Conservation (phyloP, 805 yeast species). For the Starmerella riodocensis region DNA sequence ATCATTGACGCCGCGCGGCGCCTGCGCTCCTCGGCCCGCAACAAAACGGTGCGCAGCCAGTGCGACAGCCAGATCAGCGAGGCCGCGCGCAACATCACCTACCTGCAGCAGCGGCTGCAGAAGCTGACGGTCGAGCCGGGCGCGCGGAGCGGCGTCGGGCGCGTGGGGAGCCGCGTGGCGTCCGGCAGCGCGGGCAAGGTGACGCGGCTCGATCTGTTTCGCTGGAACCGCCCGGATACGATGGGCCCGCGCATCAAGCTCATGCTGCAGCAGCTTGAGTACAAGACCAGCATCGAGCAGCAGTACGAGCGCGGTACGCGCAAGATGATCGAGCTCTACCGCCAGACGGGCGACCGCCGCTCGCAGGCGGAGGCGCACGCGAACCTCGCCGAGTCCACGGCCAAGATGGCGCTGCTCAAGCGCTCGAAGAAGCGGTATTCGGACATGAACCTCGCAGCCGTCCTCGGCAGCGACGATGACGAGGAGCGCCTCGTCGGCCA, state of each 20-base stretch:
- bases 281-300: slow-evolving; percentile 84
- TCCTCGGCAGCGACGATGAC: slow-evolving; percentile 20
- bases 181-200: slow-evolving; percentile 8
- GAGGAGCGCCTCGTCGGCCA: slow-evolving; percentile 11
- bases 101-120: slow-evolving; percentile 62
- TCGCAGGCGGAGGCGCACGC: slow-evolving; percentile 79
- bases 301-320: slow-evolving; percentile 89
- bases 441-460: slow-evolving; percentile 54
- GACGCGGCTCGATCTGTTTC: slow-evolving; percentile 50
- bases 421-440: slow-evolving; percentile 78
- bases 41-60: slow-evolving; percentile 72
- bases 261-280: slow-evolving; percentile 89
- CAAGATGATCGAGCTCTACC: slow-evolving; percentile 72
- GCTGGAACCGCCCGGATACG: slow-evolving; percentile 78
- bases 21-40: slow-evolving; percentile 63
- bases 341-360: slow-evolving; percentile 80
- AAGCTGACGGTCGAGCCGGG: slow-evolving; percentile 28
- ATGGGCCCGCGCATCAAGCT: slow-evolving; percentile 88
- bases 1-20: slow-evolving; percentile 79
- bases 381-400: slow-evolving; percentile 71
- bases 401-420: slow-evolving; percentile 69
- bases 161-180: slow-evolving; percentile 31
- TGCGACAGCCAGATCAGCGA: slow-evolving; percentile 86
- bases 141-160: slow-evolving; percentile 5
- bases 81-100: slow-evolving; percentile 81